Evolutionary conservation across 768 basidiomycete genomes (phyloP).

Genomic region (Neoboletus subvelutipes): DNA sequence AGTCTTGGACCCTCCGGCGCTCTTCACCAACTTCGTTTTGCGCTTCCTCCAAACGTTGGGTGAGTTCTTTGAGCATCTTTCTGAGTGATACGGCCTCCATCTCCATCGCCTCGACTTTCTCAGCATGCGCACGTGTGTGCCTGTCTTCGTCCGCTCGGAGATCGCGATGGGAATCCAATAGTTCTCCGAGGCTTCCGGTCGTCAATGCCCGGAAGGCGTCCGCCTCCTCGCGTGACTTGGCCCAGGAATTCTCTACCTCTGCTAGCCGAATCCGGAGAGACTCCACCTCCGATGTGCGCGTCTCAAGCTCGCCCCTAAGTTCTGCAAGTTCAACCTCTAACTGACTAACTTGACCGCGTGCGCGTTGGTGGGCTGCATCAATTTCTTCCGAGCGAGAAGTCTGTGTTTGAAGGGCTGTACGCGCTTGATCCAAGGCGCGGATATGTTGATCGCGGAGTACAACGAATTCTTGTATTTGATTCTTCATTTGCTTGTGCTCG

Average conservation of each 20-base stretch:
- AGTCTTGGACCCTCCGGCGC: constrained; percentile 59
- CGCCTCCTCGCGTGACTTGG: constrained; percentile 90
- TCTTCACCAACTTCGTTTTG: constrained; percentile 67
- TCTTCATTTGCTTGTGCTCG: constrained; percentile 62
- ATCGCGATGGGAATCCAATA: constrained; percentile 86
- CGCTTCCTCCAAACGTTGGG: constrained; percentile 66
- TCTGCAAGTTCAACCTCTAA: constrained; percentile 80
- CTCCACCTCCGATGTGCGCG: constrained; percentile 72
- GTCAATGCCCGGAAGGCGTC: constrained; percentile 86
- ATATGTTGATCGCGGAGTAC: constrained; percentile 81
- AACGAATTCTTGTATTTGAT: constrained; percentile 70
- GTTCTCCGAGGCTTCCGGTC: constrained; percentile 80
- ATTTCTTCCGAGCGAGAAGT: constrained; percentile 78
- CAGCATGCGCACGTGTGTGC: constrained; percentile 68
- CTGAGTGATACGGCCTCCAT: constrained; percentile 73
- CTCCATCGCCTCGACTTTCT: constrained; percentile 81
- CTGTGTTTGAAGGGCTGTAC: constrained; percentile 71
- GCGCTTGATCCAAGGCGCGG: constrained; percentile 83
- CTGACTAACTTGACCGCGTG: constrained; percentile 63
- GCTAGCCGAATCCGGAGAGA: constrained; percentile 59
- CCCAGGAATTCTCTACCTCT: constrained; percentile 89
- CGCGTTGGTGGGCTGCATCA: constrained; percentile 67
- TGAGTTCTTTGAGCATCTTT: constrained; percentile 75
- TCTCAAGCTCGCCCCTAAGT: constrained; percentile 78
- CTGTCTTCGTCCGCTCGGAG: constrained; percentile 84